Base-by-base conservation (phyloP, 1,284 basidiomycete genomes). In the Leccinum solheimii region DNA sequence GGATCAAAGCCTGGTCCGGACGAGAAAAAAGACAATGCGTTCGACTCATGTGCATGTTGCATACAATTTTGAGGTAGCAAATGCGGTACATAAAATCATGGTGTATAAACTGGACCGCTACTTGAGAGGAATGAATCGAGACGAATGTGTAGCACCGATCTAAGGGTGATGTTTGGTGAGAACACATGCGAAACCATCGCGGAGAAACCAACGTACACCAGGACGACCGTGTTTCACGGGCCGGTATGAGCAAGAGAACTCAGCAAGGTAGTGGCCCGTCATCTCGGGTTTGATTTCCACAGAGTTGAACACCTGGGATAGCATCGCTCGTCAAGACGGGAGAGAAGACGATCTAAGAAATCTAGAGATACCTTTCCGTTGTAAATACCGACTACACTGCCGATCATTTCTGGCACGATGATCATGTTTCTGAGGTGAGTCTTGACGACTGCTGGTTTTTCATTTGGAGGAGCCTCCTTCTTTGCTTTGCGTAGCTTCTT, bases 281-380 rank as follows among this genome's bases (percentile, higher is more conserved):
- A 98, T 98, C 82, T 99, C 97, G 71, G 97, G 96, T 86, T 97
- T 99, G 86, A 99, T 96, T 83, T 98, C 95, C 67, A 98, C 94
- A 56, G 92, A 90, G 85, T 94, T 95, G 86, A 96, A 97, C 67
- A 92, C 90, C 91, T 94, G n/a, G 36, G 27, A 64, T 38, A 38
- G 66, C 19, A 13, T 14, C 13, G 26, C 13, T 43, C 9, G 55
- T 67, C 45, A 69, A 7, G 11, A 40, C 7, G 38, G 32, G 19
- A 26, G 40, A 54, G 9, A 49, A 26, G 27, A 14, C 7, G n/a
- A 58, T 23, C n/a, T 11, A 26, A 57, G 0, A 8, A 26, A 61
- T 70, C 4, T 30, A 59, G 1, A 65, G 77, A 69, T 71, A 93
- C 91, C 87, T 96, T 96, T 74, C 95, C 95, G 77, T 96, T 97